Base-by-base conservation (phyloP, 2,329 filamentous ascomycete genomes). In the Lasiodiplodia gonubiensis region DNA sequence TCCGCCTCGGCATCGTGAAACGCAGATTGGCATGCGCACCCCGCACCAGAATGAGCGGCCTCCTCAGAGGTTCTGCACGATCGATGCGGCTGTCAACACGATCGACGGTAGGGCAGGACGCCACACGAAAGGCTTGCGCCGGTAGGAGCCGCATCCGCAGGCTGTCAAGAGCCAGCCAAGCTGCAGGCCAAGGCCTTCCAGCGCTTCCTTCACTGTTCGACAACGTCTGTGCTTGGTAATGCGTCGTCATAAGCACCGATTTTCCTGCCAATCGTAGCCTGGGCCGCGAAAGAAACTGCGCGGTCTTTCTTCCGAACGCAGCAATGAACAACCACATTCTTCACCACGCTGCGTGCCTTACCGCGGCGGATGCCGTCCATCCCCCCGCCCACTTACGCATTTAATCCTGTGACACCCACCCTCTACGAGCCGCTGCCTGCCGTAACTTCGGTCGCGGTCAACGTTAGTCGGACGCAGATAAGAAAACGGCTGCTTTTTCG, bases 201-300 rank as follows among this genome's bases (percentile, higher is more conserved):
- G 21, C 48, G 42, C 42, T 33, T 61, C 57, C 42, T 35, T 37
- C 46, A 14, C 27, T 51, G 4, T 63, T 63, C 42, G 14, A 51
- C 12, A 30, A 37, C 18, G 59, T 63, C 46, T 30, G 59, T 63
- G 59, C 59, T 51, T 21, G 18, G 27, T 8, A 8, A 14, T n/a
- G 59, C 59, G 27, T 63, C 59, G 59, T 63, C 59, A 63, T 63
- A 51, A 35, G 46, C n/a, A 51, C 16, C 46, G 59, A 46, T 23
- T 27, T n/a, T 51, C 59, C 59, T 63, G 42, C 46, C 59, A 63
- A 51, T 63, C 23, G n/a, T 25, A 42, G 57, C 30, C 57, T 61
- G 25, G 39, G 30, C 25, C 27, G 39, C 57, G 25, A 7, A 21
- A 52, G n/a, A 63, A 51, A 16, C 16, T 63, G n/a, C 59, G 30